Percentiles rank a stretch among this genome's conserved stretches.
phyloP scores from a whole-genome alignment of 192 early-diverging fungal genomes.

The Backusella tuberculispora region DNA sequence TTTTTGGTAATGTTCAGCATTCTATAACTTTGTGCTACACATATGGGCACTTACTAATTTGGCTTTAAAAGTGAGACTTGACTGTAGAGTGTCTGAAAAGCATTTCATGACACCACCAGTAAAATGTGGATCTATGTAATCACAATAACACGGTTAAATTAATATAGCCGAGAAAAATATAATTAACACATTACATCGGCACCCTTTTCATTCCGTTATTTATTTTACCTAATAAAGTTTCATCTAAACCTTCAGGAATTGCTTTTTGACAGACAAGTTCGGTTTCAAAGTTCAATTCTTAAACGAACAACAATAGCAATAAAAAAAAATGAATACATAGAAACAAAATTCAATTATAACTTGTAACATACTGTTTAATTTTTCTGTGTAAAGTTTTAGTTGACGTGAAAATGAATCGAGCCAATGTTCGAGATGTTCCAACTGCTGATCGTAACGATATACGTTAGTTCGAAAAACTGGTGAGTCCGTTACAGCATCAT shows the following conservation, averaged over 20 bases:
- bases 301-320: background rate
- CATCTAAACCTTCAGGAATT: slow-evolving; percentile 35
- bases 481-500: slow-evolving; percentile 57
- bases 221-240: slow-evolving; percentile 42
- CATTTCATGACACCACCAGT: slow-evolving; percentile 52
- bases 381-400: slow-evolving; percentile 45
- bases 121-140: slow-evolving; percentile 46
- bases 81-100: slow-evolving; percentile 53
- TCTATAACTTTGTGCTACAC: background rate
- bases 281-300: slow-evolving; percentile 46
- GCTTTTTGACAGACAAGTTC: slow-evolving; percentile 38
- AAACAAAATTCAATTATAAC: background rate
- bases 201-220: slow-evolving; percentile 11
- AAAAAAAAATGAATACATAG: background rate
- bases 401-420: slow-evolving; percentile 47
- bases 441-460: slow-evolving; percentile 58
- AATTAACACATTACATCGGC: background rate
- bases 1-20: slow-evolving; percentile 6
- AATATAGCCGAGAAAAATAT: slow-evolving; percentile 10
- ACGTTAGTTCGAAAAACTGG: slow-evolving; percentile 58
- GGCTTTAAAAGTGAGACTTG: slow-evolving; percentile 55
- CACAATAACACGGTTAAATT: slow-evolving; percentile 8
- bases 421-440: slow-evolving; percentile 60
- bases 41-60: slow-evolving; percentile 44
- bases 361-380: slow-evolving; percentile 42